Base-by-base conservation (phyloP, 129 eudicot genomes). In the Helianthus tuberosus region DNA sequence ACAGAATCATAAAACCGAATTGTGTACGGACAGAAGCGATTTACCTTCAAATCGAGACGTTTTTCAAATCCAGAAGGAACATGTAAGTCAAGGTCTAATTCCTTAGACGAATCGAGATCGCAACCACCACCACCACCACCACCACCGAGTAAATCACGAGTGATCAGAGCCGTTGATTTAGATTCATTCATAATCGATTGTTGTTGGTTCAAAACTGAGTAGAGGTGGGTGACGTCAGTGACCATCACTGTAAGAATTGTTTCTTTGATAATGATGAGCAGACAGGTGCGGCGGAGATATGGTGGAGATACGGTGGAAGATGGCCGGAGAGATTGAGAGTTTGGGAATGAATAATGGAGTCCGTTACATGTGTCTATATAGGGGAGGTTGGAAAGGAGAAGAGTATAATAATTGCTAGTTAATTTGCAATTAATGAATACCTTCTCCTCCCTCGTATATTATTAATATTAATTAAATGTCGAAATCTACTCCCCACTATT, bases 31-130 rank as follows among this genome's bases (percentile, higher is more conserved):
- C 13, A 1, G 48, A 62, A 49, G 2, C 16, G 39, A 64, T 23
- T 35, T 79, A 94, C 98, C 97, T 86, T 90, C 55, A 94, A 76
- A 67, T 94, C 98, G 41, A 94, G 97, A 10, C 93, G 89, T 64
- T 94, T 94, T 64, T 94, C 97, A 73, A 78, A 94, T 4, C 98
- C 98, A 38, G 78, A 73, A 10, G 98, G 97, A 23, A 94, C 98
- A 59, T 88, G 98, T 80, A 90, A 83, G 51, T 94, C 98, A 36
- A 94, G 93, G 91, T 94, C 98, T 51, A 94, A 55, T 63, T 94
- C 98, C 64, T 84, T 86, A 12, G 96, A 74, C 44, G 96, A 86
- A 11, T 93, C 96, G 15, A 80, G 68, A 25, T 83, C 81, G 50
- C 27, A 71, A 36, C 79, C 77, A 13, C 85, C 77, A 5, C 96